These are phyloP conservation scores for Salix koriyanagi DNA, from an alignment of 345 rosid species.

Conservation along the genomic window DNA sequence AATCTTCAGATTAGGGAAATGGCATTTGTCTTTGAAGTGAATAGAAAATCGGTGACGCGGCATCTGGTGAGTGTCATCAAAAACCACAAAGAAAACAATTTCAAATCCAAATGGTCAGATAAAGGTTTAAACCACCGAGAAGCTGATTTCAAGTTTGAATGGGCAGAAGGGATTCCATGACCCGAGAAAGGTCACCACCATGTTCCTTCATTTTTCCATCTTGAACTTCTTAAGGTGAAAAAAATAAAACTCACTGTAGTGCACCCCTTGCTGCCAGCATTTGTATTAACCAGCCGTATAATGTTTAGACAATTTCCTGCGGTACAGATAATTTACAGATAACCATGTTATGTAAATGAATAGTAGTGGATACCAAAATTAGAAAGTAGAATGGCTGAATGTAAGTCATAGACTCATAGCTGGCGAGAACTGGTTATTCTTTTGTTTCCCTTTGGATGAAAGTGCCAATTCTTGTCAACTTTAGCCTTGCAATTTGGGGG, in stretches of 20 bases:
- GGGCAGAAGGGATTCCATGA: conserved; percentile 35
- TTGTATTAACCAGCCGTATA: no score
- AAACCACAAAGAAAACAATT: conserved; percentile 19
- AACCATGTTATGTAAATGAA: no score
- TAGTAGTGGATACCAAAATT: no score
- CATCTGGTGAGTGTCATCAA: conserved; percentile 29
- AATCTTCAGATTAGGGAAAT: conserved; percentile 58
- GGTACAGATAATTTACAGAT: no score
- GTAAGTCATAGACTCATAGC: background rate
- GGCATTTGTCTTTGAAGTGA: conserved; percentile 53
- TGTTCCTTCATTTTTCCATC: conserved; percentile 5
- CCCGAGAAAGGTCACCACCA: conserved; percentile 1
- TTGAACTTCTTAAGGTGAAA: background rate
- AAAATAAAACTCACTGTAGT: background rate
- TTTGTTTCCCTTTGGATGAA: background rate
- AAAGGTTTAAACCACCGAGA: conserved; percentile 10
- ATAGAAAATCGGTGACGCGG: conserved; percentile 46
- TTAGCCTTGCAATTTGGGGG: no score
- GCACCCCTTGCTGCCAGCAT: background rate
- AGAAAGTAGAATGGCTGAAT: background rate
- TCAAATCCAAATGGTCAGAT: conserved; percentile 42
- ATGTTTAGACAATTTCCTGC: no score
- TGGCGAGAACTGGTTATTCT: background rate
- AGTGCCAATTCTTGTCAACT: no score
- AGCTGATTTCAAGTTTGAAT: conserved; percentile 32